Evolutionary conservation across 441 rosid genomes (phyloP).

Genomic region (Arabidopsis lyrata): DNA sequence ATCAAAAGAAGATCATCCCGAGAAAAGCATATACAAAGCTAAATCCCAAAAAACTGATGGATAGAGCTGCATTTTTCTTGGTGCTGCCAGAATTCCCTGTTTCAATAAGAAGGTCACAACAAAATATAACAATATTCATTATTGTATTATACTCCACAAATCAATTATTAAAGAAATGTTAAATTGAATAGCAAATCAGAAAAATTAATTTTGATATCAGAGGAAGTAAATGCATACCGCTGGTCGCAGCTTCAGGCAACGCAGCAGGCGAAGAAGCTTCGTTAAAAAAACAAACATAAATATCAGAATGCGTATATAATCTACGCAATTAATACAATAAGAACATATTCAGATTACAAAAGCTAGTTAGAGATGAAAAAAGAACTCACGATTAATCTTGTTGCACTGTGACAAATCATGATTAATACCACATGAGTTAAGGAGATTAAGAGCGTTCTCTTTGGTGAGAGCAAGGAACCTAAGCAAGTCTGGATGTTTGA

Average conservation of each 20-base stretch:
- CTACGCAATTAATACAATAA: conserved; percentile 5
- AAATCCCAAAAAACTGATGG: conserved; percentile 19
- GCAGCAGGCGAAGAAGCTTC: conserved; percentile 26
- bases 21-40: conserved; percentile 27
- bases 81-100: conserved; percentile 29
- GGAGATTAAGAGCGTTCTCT: conserved; percentile 51
- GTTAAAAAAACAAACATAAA: conserved; percentile 1
- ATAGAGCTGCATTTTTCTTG: conserved; percentile 11
- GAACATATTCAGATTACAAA: not conserved
- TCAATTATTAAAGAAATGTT: not conserved
- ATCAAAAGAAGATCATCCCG: not conserved
- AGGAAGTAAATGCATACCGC: conserved; percentile 20
- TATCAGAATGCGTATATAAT: not conserved
- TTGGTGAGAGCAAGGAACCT: conserved; percentile 42
- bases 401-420: conserved; percentile 48
- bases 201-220: conserved; percentile 1
- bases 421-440: conserved; percentile 54
- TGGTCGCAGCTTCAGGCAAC: conserved; percentile 16
- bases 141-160: not conserved
- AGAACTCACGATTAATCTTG: conserved; percentile 18
- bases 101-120: conserved; percentile 14
- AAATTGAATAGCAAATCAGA: conserved; percentile 5
- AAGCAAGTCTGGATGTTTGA: conserved; percentile 45
- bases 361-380: not conserved
- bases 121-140: too few relatives aligned